Evolutionary conservation across 805 yeast species (phyloP), one percentile per base, ranked within the genome.

Genomic region (Tetrapisispora phaffii): DNA sequence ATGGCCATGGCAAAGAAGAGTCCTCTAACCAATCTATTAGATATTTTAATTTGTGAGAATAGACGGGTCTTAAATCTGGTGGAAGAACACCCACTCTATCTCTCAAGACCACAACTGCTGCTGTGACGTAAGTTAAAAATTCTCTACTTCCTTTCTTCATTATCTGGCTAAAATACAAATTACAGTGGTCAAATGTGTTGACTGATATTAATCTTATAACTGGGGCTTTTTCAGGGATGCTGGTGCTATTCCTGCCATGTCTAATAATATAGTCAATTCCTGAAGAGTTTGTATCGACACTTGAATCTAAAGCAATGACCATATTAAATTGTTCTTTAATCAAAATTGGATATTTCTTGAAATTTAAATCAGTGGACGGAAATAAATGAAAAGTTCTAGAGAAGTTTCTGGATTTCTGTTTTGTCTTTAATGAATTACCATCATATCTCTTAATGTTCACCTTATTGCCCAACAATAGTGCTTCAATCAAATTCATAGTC

Each of bases 71-170:
- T 40, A 87, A 61, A 55, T 81, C 93, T 0, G 87, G 82, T 2
- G 96, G 93, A 37, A 90, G 61, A 40, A 75, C 75, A 7, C 97
- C 97, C 13, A 83, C 87, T 47, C 80, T 73, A 51, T 84, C 95
- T 54, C 96, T 68, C 42, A 87, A 63, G 26, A 88, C 85, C 3
- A 88, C 95, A 17, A 83, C 73, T 1, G 95, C 87, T 1, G 95
- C 85, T 1, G 89, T 79, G 9, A 83, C 79, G 39, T 78, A 79
- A 50, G 77, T 81, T 37, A 87, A 67, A 51, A 76, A 76, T 21
- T 71, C 69, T 28, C 67, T 58, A 29, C 68, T 63, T 34, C 52
- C 65, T 47, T 49, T 52, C 10, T 52, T 50, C 24, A 60, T 50
- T 41, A 57, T 15, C 49, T 53, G 62, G 53, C 65, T 67, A 68